Base-by-base conservation (phyloP, 768 basidiomycete species). In the Amanita subjunquillea region DNA sequence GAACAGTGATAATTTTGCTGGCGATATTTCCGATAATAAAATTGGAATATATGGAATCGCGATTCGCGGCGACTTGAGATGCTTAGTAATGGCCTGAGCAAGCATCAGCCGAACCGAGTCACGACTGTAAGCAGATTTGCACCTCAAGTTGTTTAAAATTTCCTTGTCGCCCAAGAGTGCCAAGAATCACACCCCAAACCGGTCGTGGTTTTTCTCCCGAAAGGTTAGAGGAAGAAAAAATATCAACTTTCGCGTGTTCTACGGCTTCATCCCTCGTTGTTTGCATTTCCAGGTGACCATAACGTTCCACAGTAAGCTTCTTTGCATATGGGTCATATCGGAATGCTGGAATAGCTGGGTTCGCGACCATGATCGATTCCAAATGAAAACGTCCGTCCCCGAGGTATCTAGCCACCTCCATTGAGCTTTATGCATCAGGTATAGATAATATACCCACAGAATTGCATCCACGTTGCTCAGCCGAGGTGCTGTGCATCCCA, bases 281-380 rank as follows among this genome's bases (percentile, higher is more conserved):
- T 44, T 84, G 79, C 96, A 99, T 99, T 69, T 92, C 86, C 7
- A 70, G 65, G 61, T 98, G 92, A 59, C 91, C 78, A 58, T 98
- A 99, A 3, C 82, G 76, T 63, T 99, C 96, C 54, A 91, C 72
- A 1, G 96, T 97, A 48, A 99, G 75, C 63, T 93, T 96, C 67
- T 99, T 99, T 20, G 92, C 91, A 67, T 98, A 99, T 3, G 96
- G 96, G 63, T 98, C 96, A 67, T 98, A 99, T 20, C 96, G 82
- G 70, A 96, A 99, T 0, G 96, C 94, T 9, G 96, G 93, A 15
- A 98, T 77, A 29, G 78, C 67, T 0, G 96, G 96, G 65, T 99
- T 99, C n/a, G 93, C 92, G 54, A 99, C 96, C 96, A 99, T 99
- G 65, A 97, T 93, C 12, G 91, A 89, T 67, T 99, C 96, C 15